phyloP scores from a whole-genome alignment of 1,284 basidiomycete genomes.

The Cutaneotrichosporon cutaneum region DNA sequence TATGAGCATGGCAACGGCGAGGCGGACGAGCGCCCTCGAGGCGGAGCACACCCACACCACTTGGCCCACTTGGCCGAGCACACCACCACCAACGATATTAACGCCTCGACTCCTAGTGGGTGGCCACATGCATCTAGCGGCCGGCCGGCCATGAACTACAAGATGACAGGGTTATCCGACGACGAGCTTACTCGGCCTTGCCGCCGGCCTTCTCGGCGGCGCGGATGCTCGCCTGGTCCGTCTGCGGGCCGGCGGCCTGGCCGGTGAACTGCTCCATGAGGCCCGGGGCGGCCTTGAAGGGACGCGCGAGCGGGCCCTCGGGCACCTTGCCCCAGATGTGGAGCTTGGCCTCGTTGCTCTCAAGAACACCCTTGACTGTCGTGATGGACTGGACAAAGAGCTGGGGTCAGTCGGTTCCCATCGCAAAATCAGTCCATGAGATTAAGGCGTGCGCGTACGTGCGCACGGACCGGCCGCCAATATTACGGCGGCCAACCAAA shows the following conservation, averaged over 20 bases:
- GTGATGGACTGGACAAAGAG: slow-evolving; percentile 30
- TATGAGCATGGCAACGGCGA: background rate
- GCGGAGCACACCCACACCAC: no score
- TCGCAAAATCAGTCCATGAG: background rate
- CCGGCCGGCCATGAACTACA: background rate
- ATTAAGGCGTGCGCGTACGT: no score
- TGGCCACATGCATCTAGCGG: background rate
- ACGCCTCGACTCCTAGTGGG: no score
- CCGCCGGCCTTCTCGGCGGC: slow-evolving; percentile 74
- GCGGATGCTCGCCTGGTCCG: slow-evolving; percentile 79
- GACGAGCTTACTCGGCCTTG: slow-evolving; percentile 58
- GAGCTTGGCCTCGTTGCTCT: slow-evolving; percentile 30
- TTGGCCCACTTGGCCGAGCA: no score
- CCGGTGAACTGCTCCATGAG: slow-evolving; percentile 61
- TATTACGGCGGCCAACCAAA: background rate
- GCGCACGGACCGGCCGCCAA: slow-evolving; percentile 20
- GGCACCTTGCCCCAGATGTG: slow-evolving; percentile 25
- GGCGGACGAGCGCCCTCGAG: no score
- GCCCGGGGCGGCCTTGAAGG: slow-evolving; percentile 50
- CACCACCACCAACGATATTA: no score
- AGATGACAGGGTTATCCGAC: no score
- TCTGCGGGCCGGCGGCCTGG: slow-evolving; percentile 65
- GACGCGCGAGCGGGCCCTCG: slow-evolving; percentile 26
- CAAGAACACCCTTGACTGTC: slow-evolving; percentile 26
- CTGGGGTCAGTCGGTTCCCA: slow-evolving; percentile 16